Evolutionary conservation across 495 filamentous ascomycete genomes (phyloP).

Genomic region (Neurospora cerealis): DNA sequence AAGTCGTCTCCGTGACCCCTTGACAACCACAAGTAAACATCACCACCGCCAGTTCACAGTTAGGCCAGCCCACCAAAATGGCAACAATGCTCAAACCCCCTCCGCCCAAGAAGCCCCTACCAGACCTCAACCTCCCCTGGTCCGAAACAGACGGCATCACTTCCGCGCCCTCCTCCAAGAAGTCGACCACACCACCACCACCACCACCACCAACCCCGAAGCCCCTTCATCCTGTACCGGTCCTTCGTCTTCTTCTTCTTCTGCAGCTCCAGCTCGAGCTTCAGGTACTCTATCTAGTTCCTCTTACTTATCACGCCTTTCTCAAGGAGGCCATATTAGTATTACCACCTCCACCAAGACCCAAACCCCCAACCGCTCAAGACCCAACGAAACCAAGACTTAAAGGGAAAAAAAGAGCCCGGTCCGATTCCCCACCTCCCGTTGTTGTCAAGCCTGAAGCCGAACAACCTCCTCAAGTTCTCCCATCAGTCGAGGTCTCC

Average conservation of each 20-base stretch:
- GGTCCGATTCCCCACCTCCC: no score
- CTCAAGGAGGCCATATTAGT: not conserved
- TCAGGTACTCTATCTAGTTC: not conserved
- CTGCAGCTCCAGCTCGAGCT: not conserved
- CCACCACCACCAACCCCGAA: not conserved
- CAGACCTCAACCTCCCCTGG: not conserved
- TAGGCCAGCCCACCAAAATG: not conserved
- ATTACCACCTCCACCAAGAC: not conserved
- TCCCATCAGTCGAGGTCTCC: not conserved
- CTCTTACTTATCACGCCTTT: not conserved
- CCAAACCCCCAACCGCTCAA: not conserved
- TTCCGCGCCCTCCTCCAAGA: not conserved
- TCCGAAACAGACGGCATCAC: not conserved
- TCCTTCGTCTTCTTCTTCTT: not conserved
- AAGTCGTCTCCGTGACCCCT: no score
- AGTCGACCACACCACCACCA: not conserved
- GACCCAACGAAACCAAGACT: no score
- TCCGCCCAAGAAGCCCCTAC: not conserved
- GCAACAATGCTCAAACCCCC: not conserved
- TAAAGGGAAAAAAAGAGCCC: not conserved
- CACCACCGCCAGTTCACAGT: not conserved
- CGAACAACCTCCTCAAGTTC: not conserved
- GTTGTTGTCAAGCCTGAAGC: not conserved
- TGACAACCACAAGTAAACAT: not conserved
- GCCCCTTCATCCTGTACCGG: not conserved